Evolutionary conservation across 768 basidiomycete genomes (phyloP).

Genomic region (Trametes cingulata): DNA sequence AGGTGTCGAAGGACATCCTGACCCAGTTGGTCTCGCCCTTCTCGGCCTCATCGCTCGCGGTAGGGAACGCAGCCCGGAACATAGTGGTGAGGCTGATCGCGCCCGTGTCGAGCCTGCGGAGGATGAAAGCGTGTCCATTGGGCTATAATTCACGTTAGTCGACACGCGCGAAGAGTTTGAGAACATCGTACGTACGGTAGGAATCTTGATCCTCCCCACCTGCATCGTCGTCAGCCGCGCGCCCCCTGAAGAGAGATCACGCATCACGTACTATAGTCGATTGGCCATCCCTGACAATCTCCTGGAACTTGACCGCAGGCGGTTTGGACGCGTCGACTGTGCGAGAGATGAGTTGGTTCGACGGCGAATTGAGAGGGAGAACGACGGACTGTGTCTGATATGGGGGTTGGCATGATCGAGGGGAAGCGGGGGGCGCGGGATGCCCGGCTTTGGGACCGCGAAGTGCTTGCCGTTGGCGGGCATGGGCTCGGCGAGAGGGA

Average conservation of each 20-base stretch:
- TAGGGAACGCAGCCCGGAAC: constrained; percentile 94
- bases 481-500: constrained; percentile 15
- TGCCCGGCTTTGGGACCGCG: constrained; percentile 17
- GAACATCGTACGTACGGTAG: constrained; percentile 58
- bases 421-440: constrained; percentile 26
- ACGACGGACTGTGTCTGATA: constrained; percentile 32
- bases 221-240: constrained; percentile 34
- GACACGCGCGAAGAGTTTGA: constrained; percentile 11
- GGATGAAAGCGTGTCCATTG: constrained; percentile 86
- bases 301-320: constrained; percentile 88
- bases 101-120: constrained; percentile 90
- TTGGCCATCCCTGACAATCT: constrained; percentile 82
- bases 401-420: constrained; percentile 24
- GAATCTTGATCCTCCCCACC: constrained; percentile 90
- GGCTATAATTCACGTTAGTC: constrained; percentile 45
- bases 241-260: background rate
- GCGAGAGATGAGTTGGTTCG: constrained; percentile 38
- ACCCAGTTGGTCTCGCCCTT: constrained; percentile 82
- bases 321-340: constrained; percentile 47
- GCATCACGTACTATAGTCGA: constrained; percentile 70
- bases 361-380: constrained; percentile 25
- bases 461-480: constrained; percentile 18
- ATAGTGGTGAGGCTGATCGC: constrained; percentile 93
- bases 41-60: constrained; percentile 74
- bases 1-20: constrained; percentile 71